These are phyloP conservation scores for Boletellus sp. DNA, from an alignment of 768 basidiomycete species.

Conservation along the genomic window DNA sequence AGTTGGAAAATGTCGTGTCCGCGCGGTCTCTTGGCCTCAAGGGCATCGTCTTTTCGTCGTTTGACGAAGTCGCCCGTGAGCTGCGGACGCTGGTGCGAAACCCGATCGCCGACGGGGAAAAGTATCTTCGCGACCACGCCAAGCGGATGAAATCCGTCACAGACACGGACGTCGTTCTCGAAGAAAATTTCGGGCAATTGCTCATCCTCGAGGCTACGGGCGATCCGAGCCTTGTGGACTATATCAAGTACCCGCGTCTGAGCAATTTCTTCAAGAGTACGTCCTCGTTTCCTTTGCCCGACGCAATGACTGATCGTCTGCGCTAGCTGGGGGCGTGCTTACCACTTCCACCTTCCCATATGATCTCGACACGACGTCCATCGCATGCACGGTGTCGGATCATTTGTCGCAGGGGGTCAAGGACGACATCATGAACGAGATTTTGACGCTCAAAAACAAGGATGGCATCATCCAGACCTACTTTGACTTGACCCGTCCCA, in stretches of 20 bases:
- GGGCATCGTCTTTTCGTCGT: conserved; percentile 19
- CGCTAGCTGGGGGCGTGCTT: conserved; percentile 5
- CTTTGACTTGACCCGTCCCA: conserved; percentile 19
- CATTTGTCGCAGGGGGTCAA: conserved; percentile 12
- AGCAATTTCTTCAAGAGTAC: conserved; percentile 22
- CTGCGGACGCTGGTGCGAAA: conserved; percentile 16
- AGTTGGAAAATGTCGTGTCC: conserved; percentile 19
- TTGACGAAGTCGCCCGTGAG: conserved; percentile 11
- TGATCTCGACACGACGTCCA: conserved; percentile 20
- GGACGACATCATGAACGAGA: conserved; percentile 23
- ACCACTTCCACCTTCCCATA: conserved; percentile 11
- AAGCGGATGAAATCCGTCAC: conserved; percentile 18
- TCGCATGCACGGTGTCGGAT: conserved; percentile 18
- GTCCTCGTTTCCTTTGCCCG: background rate
- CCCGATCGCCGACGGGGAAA: conserved; percentile 11
- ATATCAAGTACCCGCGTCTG: conserved; percentile 14
- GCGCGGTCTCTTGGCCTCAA: conserved; percentile 18
- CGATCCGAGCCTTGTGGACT: conserved; percentile 18
- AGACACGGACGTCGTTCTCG: conserved; percentile 8
- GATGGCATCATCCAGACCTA: conserved; percentile 22
- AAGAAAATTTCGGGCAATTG: conserved; percentile 20
- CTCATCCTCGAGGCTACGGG: conserved; percentile 19
- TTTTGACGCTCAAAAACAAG: conserved; percentile 11
- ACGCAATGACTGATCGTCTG: background rate
- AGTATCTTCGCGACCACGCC: conserved; percentile 12